Evolutionary conservation across 768 basidiomycete species (phyloP).

Genomic region (Tremella fuciformis): DNA sequence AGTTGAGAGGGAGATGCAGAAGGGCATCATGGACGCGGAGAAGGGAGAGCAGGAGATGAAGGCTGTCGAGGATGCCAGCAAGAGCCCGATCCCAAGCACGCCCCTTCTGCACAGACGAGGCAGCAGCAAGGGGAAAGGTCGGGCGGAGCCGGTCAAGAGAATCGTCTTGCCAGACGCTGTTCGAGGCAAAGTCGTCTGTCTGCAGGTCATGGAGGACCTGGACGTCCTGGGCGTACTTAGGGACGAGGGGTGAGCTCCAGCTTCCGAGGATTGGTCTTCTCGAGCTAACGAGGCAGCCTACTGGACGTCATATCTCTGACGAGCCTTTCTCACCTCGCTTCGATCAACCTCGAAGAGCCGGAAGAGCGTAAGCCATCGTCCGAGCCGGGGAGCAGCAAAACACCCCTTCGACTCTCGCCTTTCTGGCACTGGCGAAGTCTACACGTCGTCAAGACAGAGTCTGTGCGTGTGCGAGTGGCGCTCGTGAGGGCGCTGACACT

Average conservation of each 20-base stretch:
- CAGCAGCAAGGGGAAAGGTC: background rate
- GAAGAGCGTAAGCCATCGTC: constrained; percentile 8
- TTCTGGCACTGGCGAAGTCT: constrained; percentile 38
- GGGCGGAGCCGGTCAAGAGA: constrained; percentile 9
- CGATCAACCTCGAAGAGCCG: constrained; percentile 20
- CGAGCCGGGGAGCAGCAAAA: constrained; percentile 14
- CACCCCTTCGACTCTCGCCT: constrained; percentile 13
- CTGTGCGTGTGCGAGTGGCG: constrained; percentile 17
- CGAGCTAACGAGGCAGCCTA: constrained; percentile 12
- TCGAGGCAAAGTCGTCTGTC: constrained; percentile 27
- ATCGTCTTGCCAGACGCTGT: constrained; percentile 23
- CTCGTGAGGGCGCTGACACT: background rate
- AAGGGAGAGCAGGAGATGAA: constrained; percentile 31
- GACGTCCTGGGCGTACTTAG: constrained; percentile 26
- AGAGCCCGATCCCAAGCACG: constrained; percentile 14
- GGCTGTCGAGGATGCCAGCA: constrained; percentile 27
- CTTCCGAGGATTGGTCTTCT: background rate
- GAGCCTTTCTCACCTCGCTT: constrained; percentile 8
- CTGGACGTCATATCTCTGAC: constrained; percentile 32
- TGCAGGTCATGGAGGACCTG: constrained; percentile 27
- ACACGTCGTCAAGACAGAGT: constrained; percentile 16
- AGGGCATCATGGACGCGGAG: constrained; percentile 28
- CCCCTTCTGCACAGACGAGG: constrained; percentile 1
- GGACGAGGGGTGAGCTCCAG: constrained; percentile 33
- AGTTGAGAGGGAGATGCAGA: constrained; percentile 43